phyloP scores from a whole-genome alignment of 192 early-diverging fungal species.

The Lunasporangiospora selenospora region DNA sequence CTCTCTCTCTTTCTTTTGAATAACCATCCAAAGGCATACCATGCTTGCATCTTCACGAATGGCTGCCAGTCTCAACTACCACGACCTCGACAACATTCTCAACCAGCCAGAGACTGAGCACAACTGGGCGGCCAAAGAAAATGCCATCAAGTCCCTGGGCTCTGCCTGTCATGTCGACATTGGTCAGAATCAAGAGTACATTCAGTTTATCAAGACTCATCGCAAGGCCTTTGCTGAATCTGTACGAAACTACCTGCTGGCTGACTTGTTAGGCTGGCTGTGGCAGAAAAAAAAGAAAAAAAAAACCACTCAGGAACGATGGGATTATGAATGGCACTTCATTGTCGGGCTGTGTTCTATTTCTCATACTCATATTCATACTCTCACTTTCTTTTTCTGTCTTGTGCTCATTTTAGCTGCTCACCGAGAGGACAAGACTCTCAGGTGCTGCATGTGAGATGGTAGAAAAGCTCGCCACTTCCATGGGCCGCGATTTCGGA shows the following conservation, averaged over 20 bases:
- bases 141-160: constrained; percentile 31
- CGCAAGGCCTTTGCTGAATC: constrained; percentile 37
- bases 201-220: constrained; percentile 38
- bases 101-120: constrained; percentile 45
- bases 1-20: constrained; percentile 1
- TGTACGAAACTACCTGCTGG: too few relatives aligned
- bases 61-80: constrained; percentile 32
- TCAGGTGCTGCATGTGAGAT: constrained; percentile 72
- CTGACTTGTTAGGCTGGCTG: too few relatives aligned
- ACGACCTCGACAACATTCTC: constrained; percentile 41
- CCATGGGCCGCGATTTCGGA: constrained; percentile 68
- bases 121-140: constrained; percentile 44
- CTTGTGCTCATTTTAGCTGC: constrained; percentile 52
- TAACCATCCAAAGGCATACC: background rate
- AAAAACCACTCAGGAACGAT: too few relatives aligned
- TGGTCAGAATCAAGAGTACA: constrained; percentile 30
- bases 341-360: background rate
- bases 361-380: constrained; percentile 1
- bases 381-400: constrained; percentile 1
- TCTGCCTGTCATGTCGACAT: constrained; percentile 32
- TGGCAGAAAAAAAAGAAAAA: too few relatives aligned
- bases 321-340: too few relatives aligned
- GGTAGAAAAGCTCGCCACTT: constrained; percentile 66
- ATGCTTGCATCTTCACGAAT: constrained; percentile 10
- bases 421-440: constrained; percentile 78